phyloP scores from a whole-genome alignment of 257 asterid genomes.

The Gentiana straminea region DNA sequence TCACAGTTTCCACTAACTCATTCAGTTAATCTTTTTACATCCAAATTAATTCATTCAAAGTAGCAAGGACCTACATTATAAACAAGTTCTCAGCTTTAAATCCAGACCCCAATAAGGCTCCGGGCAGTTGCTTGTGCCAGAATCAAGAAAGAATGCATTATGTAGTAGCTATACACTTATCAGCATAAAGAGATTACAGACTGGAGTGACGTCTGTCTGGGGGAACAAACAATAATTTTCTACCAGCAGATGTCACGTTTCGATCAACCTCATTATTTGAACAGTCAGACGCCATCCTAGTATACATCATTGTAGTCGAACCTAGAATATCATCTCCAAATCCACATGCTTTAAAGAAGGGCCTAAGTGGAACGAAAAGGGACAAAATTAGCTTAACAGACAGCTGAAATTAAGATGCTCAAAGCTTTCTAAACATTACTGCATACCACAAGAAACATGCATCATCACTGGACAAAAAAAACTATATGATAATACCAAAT shows the following conservation, averaged over 20 bases:
- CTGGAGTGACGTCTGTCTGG: slow-evolving; percentile 16
- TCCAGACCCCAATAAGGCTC: too few relatives aligned
- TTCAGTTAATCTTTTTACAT: too few relatives aligned
- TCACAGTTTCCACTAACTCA: too few relatives aligned
- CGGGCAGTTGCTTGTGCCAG: too few relatives aligned
- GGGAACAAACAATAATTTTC: slow-evolving; percentile 49
- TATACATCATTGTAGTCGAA: slow-evolving; percentile 83
- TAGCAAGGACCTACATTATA: too few relatives aligned
- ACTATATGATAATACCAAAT: too few relatives aligned
- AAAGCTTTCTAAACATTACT: too few relatives aligned
- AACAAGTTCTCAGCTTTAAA: too few relatives aligned
- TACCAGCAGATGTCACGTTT: slow-evolving; percentile 38
- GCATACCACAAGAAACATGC: too few relatives aligned
- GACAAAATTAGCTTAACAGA: slow-evolving; percentile 3
- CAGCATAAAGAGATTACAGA: slow-evolving; percentile 2
- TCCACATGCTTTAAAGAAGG: slow-evolving; percentile 60
- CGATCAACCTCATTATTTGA: slow-evolving; percentile 27
- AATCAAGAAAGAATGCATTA: not conserved
- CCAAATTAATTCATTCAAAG: too few relatives aligned
- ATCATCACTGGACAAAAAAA: too few relatives aligned
- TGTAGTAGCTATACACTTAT: slow-evolving; percentile 4
- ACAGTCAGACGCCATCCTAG: slow-evolving; percentile 22
- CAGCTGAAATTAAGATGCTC: too few relatives aligned
- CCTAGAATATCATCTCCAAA: slow-evolving; percentile 60
- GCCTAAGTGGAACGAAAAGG: slow-evolving; percentile 28